Conservation (phyloP, 768 basidiomycete genomes). For the Boletus subparvulus region DNA sequence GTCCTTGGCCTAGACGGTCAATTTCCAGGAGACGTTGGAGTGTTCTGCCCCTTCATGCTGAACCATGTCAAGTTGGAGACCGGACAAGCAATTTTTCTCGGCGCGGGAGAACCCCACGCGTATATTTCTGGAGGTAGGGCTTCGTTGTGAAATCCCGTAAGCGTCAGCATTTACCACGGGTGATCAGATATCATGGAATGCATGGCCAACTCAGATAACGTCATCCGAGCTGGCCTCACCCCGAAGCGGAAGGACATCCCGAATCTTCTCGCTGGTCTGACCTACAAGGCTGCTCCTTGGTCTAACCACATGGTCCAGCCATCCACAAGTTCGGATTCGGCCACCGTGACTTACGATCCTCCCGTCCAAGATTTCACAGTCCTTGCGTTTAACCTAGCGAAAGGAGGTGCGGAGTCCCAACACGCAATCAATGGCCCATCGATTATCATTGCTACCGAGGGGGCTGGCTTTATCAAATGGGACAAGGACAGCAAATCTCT, state of each 20-base stretch:
- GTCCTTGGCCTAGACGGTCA: slow-evolving; percentile 64
- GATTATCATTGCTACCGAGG: slow-evolving; percentile 73
- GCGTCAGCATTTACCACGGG: neutral
- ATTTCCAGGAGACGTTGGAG: slow-evolving; percentile 91
- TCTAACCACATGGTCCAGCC: slow-evolving; percentile 71
- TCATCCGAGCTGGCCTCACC: slow-evolving; percentile 96
- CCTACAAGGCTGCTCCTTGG: slow-evolving; percentile 73
- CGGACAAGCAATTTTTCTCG: slow-evolving; percentile 92
- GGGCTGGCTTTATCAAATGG: slow-evolving; percentile 60
- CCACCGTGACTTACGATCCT: slow-evolving; percentile 75
- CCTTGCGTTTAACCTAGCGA: slow-evolving; percentile 53
- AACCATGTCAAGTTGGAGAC: slow-evolving; percentile 79
- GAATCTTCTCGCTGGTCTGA: slow-evolving; percentile 84
- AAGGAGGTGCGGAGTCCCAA: slow-evolving; percentile 53
- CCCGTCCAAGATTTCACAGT: slow-evolving; percentile 95
- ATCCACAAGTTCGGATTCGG: slow-evolving; percentile 41
- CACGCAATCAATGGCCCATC: slow-evolving; percentile 77
- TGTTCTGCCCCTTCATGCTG: slow-evolving; percentile 86
- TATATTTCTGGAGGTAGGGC: slow-evolving; percentile 86
- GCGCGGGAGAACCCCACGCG: slow-evolving; percentile 96
- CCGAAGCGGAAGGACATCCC: slow-evolving; percentile 94
- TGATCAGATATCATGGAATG: slow-evolving; percentile 91
- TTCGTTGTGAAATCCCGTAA: neutral
- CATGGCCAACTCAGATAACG: slow-evolving; percentile 99
- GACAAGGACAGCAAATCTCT: slow-evolving; percentile 36